Evolutionary conservation across 1,284 basidiomycete genomes (phyloP).

Genomic region (Puccinia coronata): DNA sequence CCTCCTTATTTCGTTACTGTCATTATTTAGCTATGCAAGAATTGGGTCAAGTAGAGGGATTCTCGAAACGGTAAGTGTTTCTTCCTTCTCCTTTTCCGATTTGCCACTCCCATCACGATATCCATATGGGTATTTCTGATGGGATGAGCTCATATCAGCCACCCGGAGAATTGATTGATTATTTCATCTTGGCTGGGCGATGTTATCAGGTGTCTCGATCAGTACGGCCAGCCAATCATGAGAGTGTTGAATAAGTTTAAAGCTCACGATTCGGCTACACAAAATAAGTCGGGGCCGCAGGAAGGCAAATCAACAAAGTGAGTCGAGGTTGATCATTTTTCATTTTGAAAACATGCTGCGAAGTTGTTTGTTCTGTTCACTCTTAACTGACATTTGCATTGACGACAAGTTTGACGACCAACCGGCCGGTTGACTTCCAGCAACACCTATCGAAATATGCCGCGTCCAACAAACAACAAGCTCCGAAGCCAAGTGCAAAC

Average conservation of each 20-base stretch:
- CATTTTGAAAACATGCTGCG: no score
- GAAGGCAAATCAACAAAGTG: background rate
- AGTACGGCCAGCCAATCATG: background rate
- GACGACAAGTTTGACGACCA: slow-evolving; percentile 19
- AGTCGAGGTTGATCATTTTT: background rate
- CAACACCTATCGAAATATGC: slow-evolving; percentile 20
- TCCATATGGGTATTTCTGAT: no score
- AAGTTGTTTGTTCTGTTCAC: no score
- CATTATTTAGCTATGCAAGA: background rate
- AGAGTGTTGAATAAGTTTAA: slow-evolving; percentile 29
- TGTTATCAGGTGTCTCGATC: background rate
- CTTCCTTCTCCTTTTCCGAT: background rate
- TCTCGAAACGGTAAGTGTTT: background rate
- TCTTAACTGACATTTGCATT: no score
- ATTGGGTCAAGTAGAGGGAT: background rate
- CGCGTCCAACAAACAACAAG: background rate
- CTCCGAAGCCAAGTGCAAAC: background rate
- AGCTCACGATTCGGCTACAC: background rate
- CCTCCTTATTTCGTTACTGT: background rate
- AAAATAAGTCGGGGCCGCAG: background rate
- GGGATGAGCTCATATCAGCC: no score
- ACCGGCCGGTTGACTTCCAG: slow-evolving; percentile 7
- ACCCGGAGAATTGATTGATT: no score
- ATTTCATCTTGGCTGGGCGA: background rate
- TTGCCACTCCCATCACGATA: no score